Percentiles rank a stretch among this genome's conserved stretches.
phyloP scores from a whole-genome alignment of 1,284 basidiomycete genomes.

The Moesziomyces sp. region DNA sequence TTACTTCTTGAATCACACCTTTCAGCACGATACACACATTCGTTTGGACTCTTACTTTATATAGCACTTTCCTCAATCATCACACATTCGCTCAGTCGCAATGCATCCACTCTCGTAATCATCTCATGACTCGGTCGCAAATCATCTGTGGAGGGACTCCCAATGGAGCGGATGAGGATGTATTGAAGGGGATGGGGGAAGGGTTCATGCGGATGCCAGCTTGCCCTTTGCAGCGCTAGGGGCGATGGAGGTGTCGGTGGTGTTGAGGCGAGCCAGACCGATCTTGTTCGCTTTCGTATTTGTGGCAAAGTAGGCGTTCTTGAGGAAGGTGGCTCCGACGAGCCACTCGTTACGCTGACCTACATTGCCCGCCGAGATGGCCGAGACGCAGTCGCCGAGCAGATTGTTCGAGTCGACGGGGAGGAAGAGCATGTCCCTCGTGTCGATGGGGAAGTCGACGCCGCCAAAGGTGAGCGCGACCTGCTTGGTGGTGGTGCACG shows the following conservation, averaged over 20 bases:
- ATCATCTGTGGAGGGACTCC: background rate
- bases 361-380: constrained; percentile 75
- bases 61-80: background rate
- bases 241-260: constrained; percentile 13
- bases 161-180: background rate
- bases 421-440: constrained; percentile 76
- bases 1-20: no score
- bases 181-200: no score
- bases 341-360: constrained; percentile 77
- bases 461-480: constrained; percentile 79
- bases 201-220: constrained; percentile 1
- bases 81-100: background rate
- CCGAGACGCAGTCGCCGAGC: constrained; percentile 77
- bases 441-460: constrained; percentile 71
- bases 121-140: no score
- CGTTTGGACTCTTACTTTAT: background rate
- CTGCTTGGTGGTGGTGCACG: constrained; percentile 77
- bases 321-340: constrained; percentile 68
- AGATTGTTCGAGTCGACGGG: constrained; percentile 76
- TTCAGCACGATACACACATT: background rate
- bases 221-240: background rate
- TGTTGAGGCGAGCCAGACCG: constrained; percentile 72
- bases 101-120: background rate
- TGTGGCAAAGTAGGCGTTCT: constrained; percentile 73
- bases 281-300: constrained; percentile 77